phyloP scores from a whole-genome alignment of 2,329 filamentous ascomycete genomes.

The Fusarium temperatum region DNA sequence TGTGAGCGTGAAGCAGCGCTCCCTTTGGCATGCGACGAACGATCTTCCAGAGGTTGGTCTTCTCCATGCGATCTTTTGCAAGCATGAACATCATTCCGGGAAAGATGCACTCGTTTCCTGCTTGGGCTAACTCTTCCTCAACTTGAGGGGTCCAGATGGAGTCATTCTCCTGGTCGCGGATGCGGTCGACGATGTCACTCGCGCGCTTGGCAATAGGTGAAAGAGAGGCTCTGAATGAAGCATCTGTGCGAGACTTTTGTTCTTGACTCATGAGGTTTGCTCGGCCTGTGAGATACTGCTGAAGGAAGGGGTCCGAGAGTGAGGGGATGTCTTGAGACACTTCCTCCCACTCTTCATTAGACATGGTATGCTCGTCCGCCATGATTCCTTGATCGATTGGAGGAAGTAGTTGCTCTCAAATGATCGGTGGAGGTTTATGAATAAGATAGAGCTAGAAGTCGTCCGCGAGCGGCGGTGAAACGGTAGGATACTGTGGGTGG shows the following conservation, averaged over 20 bases:
- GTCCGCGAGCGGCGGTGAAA: conserved; percentile 5
- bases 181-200: conserved; percentile 80
- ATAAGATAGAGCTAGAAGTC: background rate
- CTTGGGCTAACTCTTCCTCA: conserved; percentile 73
- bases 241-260: conserved; percentile 80
- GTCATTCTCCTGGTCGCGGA: conserved; percentile 79
- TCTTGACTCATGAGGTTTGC: conserved; percentile 82
- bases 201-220: conserved; percentile 83
- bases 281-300: conserved; percentile 81
- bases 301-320: conserved; percentile 76
- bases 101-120: conserved; percentile 71
- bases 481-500: conserved; percentile 14
- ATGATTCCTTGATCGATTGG: conserved; percentile 34
- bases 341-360: conserved; percentile 68
- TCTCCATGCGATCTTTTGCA: conserved; percentile 86
- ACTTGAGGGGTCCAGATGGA: conserved; percentile 80
- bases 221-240: conserved; percentile 74
- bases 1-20: conserved; percentile 82
- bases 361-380: conserved; percentile 47
- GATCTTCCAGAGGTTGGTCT: conserved; percentile 85
- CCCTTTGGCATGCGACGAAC: conserved; percentile 90
- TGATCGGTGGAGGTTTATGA: background rate
- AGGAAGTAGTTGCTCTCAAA: background rate
- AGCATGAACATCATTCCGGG: conserved; percentile 95
- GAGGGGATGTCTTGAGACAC: conserved; percentile 65